Conservation (phyloP, 2,329 filamentous ascomycete species). For the Geosmithia flava region DNA sequence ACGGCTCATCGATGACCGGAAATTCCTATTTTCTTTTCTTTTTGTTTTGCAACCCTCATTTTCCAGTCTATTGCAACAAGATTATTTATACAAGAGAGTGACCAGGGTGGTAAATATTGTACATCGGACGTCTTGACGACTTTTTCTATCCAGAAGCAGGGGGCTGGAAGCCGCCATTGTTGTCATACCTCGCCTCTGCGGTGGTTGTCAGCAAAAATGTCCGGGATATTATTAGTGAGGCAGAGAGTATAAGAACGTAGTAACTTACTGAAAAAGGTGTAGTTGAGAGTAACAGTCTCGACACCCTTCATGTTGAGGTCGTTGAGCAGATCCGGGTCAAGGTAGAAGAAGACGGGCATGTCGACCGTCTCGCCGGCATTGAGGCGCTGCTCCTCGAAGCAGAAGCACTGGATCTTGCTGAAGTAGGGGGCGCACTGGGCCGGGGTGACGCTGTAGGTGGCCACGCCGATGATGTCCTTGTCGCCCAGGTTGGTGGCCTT, state of each 20-base stretch:
- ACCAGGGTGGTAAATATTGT: neutral
- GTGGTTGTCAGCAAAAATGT: constrained; percentile 17
- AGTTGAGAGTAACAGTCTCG: constrained; percentile 89
- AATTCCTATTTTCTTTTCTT: neutral
- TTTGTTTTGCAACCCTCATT: neutral
- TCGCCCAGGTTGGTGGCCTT: constrained; percentile 86
- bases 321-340: constrained; percentile 87
- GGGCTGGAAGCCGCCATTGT: constrained; percentile 29
- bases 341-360: constrained; percentile 99
- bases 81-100: neutral
- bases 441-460: constrained; percentile 94
- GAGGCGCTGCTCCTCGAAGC: constrained; percentile 91
- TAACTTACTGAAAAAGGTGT: constrained; percentile 98
- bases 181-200: constrained; percentile 31
- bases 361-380: constrained; percentile 95
- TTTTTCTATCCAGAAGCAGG: constrained; percentile 14
- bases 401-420: constrained; percentile 99
- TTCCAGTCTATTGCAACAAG: neutral
- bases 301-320: constrained; percentile 90
- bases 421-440: constrained; percentile 96
- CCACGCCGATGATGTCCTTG: constrained; percentile 92
- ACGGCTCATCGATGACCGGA: neutral
- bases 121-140: neutral
- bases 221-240: too few relatives aligned
- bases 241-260: too few relatives aligned